Conservation (phyloP, 768 basidiomycete genomes). For the Auriscalpium orientale region DNA sequence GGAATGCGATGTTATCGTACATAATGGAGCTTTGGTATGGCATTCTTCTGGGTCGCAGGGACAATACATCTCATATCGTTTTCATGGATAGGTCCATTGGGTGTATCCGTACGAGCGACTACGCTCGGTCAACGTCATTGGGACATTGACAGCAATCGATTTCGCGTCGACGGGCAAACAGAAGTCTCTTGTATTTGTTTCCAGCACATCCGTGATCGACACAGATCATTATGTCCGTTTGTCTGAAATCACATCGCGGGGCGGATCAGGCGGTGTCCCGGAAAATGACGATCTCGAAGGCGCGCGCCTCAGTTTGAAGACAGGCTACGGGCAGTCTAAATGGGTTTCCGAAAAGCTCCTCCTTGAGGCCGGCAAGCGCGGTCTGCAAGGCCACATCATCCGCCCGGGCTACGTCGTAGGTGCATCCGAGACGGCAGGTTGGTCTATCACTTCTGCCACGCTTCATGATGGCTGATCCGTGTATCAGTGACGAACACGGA, state of each 20-base stretch:
- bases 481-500: slow-evolving; percentile 80
- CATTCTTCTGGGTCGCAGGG: background rate
- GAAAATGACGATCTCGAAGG: slow-evolving; percentile 89
- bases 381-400: slow-evolving; percentile 77
- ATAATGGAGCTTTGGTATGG: slow-evolving; percentile 90
- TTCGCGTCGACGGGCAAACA: slow-evolving; percentile 67
- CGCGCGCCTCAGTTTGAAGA: slow-evolving; percentile 63
- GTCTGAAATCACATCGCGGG: slow-evolving; percentile 57
- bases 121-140: slow-evolving; percentile 86
- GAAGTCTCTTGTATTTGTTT: slow-evolving; percentile 85
- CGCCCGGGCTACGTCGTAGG: slow-evolving; percentile 97
- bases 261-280: slow-evolving; percentile 58
- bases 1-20: slow-evolving; percentile 21
- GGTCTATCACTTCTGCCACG: slow-evolving; percentile 18
- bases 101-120: slow-evolving; percentile 96
- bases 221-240: slow-evolving; percentile 84
- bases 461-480: background rate
- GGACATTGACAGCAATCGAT: slow-evolving; percentile 77
- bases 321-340: slow-evolving; percentile 95
- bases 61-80: background rate
- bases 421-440: slow-evolving; percentile 81
- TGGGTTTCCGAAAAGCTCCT: slow-evolving; percentile 97
- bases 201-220: slow-evolving; percentile 93
- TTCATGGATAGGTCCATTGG: slow-evolving; percentile 80
- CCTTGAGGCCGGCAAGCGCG: slow-evolving; percentile 84